These are phyloP conservation scores for Hanseniaspora hatyaiensis DNA, from an alignment of 805 yeast genomes.

Conservation along the genomic window DNA sequence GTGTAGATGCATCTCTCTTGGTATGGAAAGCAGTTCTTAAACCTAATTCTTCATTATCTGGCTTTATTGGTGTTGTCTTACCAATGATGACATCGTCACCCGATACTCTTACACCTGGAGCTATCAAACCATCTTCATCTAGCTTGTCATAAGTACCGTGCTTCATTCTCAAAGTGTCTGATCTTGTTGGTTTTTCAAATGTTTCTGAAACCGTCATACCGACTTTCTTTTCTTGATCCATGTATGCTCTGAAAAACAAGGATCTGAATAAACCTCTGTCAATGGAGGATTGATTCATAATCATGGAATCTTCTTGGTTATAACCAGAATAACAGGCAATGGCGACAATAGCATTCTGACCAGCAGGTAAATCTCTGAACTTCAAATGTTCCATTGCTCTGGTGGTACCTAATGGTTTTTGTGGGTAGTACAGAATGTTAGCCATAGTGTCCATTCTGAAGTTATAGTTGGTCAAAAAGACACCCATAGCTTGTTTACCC, in stretches of 20 bases:
- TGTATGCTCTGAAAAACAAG: conserved; percentile 88
- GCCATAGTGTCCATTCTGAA: conserved; percentile 99
- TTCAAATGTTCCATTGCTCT: conserved; percentile 95
- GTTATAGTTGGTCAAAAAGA: conserved; percentile 82
- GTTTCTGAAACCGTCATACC: conserved; percentile 98
- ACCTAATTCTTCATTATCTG: conserved; percentile 96
- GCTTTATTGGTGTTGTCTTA: conserved; percentile 98
- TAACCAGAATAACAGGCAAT: conserved; percentile 97
- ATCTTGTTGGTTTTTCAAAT: conserved; percentile 91
- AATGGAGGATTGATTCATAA: conserved; percentile 96
- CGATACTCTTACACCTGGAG: conserved; percentile 96
- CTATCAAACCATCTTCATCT: conserved; percentile 95
- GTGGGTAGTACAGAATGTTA: conserved; percentile 91
- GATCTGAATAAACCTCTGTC: conserved; percentile 95
- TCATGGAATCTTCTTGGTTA: conserved; percentile 99
- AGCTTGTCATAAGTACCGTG: conserved; percentile 97
- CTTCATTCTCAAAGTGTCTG: conserved; percentile 87
- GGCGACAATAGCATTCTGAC: conserved; percentile 97
- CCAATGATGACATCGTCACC: conserved; percentile 99
- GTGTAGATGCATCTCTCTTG: conserved; percentile 96
- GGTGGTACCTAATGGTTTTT: conserved; percentile 94
- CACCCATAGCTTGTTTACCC: conserved; percentile 99
- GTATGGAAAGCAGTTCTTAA: conserved; percentile 98
- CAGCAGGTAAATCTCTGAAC: conserved; percentile 96
- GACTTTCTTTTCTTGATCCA: conserved; percentile 96